Conservation (phyloP, 2,329 filamentous ascomycete species). For the Arthrobotrys conoides region DNA sequence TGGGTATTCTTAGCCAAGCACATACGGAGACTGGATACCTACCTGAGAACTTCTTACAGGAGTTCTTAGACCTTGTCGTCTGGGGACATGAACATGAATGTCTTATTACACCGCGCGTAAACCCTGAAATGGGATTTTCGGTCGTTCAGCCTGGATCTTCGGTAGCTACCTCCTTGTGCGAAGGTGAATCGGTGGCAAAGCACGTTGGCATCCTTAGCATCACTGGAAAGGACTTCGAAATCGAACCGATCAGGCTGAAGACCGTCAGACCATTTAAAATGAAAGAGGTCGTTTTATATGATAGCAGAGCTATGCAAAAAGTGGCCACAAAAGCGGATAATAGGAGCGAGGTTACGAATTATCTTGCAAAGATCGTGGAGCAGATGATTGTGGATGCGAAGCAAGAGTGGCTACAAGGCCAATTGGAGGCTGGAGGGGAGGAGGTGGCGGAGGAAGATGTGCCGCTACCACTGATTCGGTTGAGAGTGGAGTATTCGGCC, state of each 20-base stretch:
- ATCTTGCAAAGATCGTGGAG: slow-evolving; percentile 83
- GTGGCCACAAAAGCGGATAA: slow-evolving; percentile 87
- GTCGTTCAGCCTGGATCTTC: slow-evolving; percentile 99
- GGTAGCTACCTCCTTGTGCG: slow-evolving; percentile 90
- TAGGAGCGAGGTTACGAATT: slow-evolving; percentile 81
- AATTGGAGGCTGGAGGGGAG: slow-evolving; percentile 73
- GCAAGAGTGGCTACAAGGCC: slow-evolving; percentile 82
- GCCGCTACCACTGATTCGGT: slow-evolving; percentile 85
- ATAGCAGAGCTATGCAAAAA: slow-evolving; percentile 81
- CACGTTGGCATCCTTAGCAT: slow-evolving; percentile 89
- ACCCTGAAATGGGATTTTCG: slow-evolving; percentile 89
- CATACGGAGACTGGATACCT: slow-evolving; percentile 94
- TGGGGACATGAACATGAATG: slow-evolving; percentile 99
- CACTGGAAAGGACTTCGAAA: slow-evolving; percentile 83
- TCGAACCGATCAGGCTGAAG: slow-evolving; percentile 85
- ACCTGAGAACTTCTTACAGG: slow-evolving; percentile 90
- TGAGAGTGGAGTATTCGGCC: slow-evolving; percentile 91
- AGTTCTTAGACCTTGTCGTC: slow-evolving; percentile 90
- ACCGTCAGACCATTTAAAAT: slow-evolving; percentile 92
- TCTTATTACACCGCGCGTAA: slow-evolving; percentile 84
- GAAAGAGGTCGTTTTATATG: slow-evolving; percentile 81
- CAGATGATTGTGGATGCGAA: slow-evolving; percentile 89
- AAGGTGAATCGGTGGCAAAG: slow-evolving; percentile 90
- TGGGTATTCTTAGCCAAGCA: slow-evolving; percentile 72
- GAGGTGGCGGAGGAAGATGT: slow-evolving; percentile 73